Conservation (phyloP, 805 yeast species). For the Kregervanrija fluxuum region DNA sequence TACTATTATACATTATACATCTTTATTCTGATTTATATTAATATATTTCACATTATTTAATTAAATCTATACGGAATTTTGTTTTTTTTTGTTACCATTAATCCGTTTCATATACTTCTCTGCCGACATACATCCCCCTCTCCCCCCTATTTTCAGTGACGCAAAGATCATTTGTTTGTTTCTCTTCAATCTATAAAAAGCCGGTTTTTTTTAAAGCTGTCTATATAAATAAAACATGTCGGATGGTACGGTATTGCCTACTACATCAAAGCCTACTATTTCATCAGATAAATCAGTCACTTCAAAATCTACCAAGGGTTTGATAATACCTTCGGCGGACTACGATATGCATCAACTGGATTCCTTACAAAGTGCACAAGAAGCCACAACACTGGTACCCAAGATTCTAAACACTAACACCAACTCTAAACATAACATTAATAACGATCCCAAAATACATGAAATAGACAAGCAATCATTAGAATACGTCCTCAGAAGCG, state of each 20-base stretch:
- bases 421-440: not conserved
- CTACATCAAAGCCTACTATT: too few species aligned
- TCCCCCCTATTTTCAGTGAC: not conserved
- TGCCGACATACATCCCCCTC: too few species aligned
- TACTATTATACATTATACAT: too few species aligned
- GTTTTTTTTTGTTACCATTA: too few species aligned
- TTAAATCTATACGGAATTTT: too few species aligned
- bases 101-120: too few species aligned
- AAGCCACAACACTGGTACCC: slow-evolving; percentile 1
- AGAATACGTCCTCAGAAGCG: slow-evolving; percentile 77
- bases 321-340: slow-evolving; percentile 5
- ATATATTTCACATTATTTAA: too few species aligned
- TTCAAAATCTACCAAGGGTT: slow-evolving; percentile 1
- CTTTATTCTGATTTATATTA: too few species aligned
- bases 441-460: not conserved
- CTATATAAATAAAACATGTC: not conserved
- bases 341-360: slow-evolving; percentile 5
- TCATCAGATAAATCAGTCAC: too few species aligned
- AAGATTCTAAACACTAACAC: not conserved
- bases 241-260: too few species aligned
- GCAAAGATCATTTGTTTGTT: not conserved
- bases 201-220: not conserved
- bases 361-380: not conserved
- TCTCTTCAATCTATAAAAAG: not conserved
- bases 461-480: slow-evolving; percentile 58